Conservation (phyloP, 2,329 filamentous ascomycete species). For the Alternaria alternata region DNA sequence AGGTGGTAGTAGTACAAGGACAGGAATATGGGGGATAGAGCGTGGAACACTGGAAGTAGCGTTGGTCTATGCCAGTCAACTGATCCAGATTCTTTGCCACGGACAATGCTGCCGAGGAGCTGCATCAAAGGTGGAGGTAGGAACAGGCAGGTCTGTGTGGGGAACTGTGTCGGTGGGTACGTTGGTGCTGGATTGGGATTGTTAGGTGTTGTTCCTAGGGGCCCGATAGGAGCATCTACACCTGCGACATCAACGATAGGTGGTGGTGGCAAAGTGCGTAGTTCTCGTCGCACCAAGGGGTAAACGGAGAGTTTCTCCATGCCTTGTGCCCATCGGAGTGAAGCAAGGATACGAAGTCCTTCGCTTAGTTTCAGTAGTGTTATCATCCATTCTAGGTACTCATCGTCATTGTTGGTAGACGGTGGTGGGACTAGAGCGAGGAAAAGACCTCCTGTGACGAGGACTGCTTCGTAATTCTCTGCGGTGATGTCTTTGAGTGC, state of each 20-base stretch:
- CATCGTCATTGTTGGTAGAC: constrained; percentile 10
- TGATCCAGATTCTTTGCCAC: constrained; percentile 17
- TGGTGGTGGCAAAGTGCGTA: constrained; percentile 39
- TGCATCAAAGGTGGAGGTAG: constrained; percentile 39
- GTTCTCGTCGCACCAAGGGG: constrained; percentile 39
- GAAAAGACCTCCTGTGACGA: constrained; percentile 37
- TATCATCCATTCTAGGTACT: constrained; percentile 35
- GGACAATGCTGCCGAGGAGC: constrained; percentile 28
- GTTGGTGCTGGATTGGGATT: constrained; percentile 39
- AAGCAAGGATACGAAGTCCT: constrained; percentile 41
- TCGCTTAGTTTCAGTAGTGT: constrained; percentile 41
- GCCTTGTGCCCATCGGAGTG: constrained; percentile 39
- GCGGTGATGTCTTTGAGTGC: constrained; percentile 39
- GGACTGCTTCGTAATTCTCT: constrained; percentile 44
- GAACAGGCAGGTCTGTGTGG: constrained; percentile 29
- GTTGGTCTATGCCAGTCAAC: constrained; percentile 32
- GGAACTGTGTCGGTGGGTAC: constrained; percentile 21
- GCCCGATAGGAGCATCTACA: constrained; percentile 17
- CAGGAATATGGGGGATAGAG: constrained; percentile 43
- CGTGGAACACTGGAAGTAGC: constrained; percentile 40
- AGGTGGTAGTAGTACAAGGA: constrained; percentile 45
- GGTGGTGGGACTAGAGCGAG: constrained; percentile 33
- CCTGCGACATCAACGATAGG: constrained; percentile 21
- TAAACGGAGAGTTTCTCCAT: constrained; percentile 45
- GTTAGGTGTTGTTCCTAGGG: constrained; percentile 28